Percentiles rank a stretch among this genome's conserved stretches.
Conservation (phyloP, 306 rosid genomes). For the Herpetospermum pedunculosum region DNA sequence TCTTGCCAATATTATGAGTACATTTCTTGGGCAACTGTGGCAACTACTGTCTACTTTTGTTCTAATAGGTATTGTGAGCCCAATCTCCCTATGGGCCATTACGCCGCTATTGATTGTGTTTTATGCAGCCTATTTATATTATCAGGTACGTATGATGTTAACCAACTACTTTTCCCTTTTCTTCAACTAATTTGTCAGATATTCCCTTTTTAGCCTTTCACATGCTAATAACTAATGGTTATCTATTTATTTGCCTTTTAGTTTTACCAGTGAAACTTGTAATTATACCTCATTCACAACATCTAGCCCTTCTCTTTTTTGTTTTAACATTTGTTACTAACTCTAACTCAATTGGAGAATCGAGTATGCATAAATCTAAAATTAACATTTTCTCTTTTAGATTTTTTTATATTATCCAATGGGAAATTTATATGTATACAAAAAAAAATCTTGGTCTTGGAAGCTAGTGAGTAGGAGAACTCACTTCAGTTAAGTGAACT, state of each 20-base stretch:
- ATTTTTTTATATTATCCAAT: background rate
- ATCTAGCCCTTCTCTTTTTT: background rate
- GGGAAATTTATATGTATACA: background rate
- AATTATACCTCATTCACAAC: background rate
- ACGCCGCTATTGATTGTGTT: constrained; percentile 75
- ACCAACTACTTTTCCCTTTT: background rate
- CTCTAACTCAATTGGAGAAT: background rate
- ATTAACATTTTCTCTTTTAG: background rate
- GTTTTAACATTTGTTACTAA: background rate
- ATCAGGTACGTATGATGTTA: constrained; percentile 68
- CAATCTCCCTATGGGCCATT: constrained; percentile 81
- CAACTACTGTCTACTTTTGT: constrained; percentile 77
- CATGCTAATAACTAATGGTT: background rate
- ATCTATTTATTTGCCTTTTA: background rate
- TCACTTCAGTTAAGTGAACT: background rate
- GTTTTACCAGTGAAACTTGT: background rate
- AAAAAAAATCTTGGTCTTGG: background rate
- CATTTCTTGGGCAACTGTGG: constrained; percentile 61
- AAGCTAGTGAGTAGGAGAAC: background rate
- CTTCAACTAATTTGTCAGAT: background rate
- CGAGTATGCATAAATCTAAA: background rate
- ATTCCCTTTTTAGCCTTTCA: background rate
- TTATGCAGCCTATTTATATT: constrained; percentile 61
- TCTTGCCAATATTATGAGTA: constrained; percentile 34
- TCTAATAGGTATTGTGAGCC: constrained; percentile 72